Conservation (phyloP, 306 rosid species). For the Rubus parviflorus region DNA sequence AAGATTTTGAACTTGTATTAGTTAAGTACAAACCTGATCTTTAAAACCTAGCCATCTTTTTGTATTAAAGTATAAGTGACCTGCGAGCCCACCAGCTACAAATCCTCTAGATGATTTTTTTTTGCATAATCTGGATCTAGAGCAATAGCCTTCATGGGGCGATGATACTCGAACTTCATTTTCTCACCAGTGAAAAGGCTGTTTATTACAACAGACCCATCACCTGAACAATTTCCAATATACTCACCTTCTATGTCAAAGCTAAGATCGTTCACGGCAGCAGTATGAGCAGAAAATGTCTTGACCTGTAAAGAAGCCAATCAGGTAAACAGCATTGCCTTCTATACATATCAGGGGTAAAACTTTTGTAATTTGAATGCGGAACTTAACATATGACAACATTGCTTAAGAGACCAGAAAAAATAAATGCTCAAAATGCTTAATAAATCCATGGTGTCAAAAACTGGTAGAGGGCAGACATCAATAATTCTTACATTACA, state of each 20-base stretch:
- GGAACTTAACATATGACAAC: not conserved
- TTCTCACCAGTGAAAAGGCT: conserved; percentile 82
- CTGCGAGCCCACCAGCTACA: conserved; percentile 97
- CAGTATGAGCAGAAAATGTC: conserved; percentile 75
- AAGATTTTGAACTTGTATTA: not conserved
- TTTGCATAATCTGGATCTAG: conserved; percentile 80
- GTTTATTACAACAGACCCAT: conserved; percentile 79
- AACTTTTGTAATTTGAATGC: not conserved
- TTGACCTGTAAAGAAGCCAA: conserved; percentile 64
- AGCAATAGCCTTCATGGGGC: conserved; percentile 93
- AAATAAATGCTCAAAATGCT: not conserved
- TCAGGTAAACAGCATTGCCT: conserved; percentile 28
- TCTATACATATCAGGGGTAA: conserved; percentile 11
- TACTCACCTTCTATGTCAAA: conserved; percentile 89
- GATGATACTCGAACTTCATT: conserved; percentile 89
- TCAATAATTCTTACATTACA: not conserved
- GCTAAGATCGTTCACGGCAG: conserved; percentile 87
- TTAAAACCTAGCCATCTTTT: conserved; percentile 95
- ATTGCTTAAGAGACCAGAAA: not conserved
- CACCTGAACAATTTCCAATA: conserved; percentile 95
- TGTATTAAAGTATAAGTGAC: conserved; percentile 76
- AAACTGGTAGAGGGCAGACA: not conserved
- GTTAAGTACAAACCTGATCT: conserved; percentile 71
- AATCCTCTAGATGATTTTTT: conserved; percentile 74
- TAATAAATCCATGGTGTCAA: not conserved